Conservation (phyloP, 148 eudicot species). For the Rhododendron simsii region DNA sequence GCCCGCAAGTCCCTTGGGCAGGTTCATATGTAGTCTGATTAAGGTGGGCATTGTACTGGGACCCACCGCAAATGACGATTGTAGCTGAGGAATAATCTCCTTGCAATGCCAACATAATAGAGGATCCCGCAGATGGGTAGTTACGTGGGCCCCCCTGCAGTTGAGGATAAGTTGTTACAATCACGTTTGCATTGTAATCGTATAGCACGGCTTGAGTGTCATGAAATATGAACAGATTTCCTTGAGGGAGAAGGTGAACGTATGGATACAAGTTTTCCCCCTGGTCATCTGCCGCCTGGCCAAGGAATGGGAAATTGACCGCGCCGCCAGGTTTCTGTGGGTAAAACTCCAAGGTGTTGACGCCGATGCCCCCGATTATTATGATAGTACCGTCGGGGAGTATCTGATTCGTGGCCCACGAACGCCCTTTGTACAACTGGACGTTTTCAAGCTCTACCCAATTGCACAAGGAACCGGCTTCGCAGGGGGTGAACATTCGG, state of each 20-base stretch:
- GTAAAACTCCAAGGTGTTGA: constrained; percentile 53
- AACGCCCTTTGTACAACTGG: constrained; percentile 36
- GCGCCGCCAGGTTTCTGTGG: constrained; percentile 34
- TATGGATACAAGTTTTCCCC: constrained; percentile 85
- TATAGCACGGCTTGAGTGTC: constrained; percentile 65
- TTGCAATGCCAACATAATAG: not conserved
- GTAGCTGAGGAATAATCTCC: not conserved
- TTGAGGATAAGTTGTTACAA: constrained; percentile 40
- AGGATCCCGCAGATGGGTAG: constrained; percentile 19
- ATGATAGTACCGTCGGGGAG: constrained; percentile 75
- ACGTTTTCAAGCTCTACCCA: constrained; percentile 67
- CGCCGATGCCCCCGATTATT: constrained; percentile 60
- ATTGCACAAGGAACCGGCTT: constrained; percentile 41
- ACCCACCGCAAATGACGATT: not conserved
- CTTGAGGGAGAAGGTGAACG: constrained; percentile 74
- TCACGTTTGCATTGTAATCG: constrained; percentile 31
- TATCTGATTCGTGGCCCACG: constrained; percentile 32
- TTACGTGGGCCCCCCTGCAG: constrained; percentile 84
- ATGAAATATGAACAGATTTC: constrained; percentile 68
- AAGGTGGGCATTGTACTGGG: not conserved
- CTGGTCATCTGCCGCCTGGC: constrained; percentile 50
- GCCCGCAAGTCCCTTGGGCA: not conserved
- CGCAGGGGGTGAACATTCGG: constrained; percentile 60
- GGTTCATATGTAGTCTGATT: not conserved
- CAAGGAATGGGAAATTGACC: constrained; percentile 50